A percentile compares a stretch with the other conserved stretches of the same genome.
Evolutionary conservation across 2,329 filamentous ascomycete species (phyloP).

Genomic region (Nothophoma quercina): DNA sequence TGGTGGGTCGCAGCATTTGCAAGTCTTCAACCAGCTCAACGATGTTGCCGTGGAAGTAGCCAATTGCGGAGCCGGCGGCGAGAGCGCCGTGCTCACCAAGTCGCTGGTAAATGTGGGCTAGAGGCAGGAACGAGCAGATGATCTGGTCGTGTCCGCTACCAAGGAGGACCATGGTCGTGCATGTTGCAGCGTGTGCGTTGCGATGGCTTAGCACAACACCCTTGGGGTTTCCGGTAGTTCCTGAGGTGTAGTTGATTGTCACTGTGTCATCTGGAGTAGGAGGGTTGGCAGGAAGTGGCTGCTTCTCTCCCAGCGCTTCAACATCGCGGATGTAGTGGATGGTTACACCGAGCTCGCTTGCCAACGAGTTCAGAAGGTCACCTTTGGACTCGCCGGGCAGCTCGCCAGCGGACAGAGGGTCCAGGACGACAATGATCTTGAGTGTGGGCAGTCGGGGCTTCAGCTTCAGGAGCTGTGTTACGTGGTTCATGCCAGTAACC

Average conservation of each 20-base stretch:
- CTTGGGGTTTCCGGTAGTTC: constrained; percentile 83
- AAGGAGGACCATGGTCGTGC: constrained; percentile 64
- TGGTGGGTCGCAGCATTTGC: constrained; percentile 82
- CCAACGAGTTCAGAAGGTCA: constrained; percentile 77
- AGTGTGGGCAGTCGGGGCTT: constrained; percentile 77
- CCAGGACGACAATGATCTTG: constrained; percentile 88
- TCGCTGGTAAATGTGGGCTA: constrained; percentile 94
- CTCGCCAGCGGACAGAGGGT: constrained; percentile 83
- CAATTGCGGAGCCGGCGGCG: constrained; percentile 75
- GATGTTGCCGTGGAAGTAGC: constrained; percentile 95
- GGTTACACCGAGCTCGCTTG: constrained; percentile 74
- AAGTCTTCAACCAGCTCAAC: constrained; percentile 87
- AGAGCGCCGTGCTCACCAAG: constrained; percentile 80
- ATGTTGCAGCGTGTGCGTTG: constrained; percentile 78
- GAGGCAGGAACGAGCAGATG: constrained; percentile 84
- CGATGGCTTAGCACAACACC: constrained; percentile 83
- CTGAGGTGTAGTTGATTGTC: constrained; percentile 92
- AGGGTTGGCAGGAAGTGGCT: constrained; percentile 73
- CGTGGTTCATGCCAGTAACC: constrained; percentile 79
- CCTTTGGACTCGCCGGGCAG: constrained; percentile 78
- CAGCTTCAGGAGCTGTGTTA: constrained; percentile 82
- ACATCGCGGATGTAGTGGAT: constrained; percentile 83
- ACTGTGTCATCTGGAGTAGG: constrained; percentile 78
- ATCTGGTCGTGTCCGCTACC: constrained; percentile 66
- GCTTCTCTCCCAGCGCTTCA: constrained; percentile 77